Percentiles rank a stretch among this genome's conserved stretches.
phyloP scores from a whole-genome alignment of 495 filamentous ascomycete species.

The Podospora pseudopauciseta region DNA sequence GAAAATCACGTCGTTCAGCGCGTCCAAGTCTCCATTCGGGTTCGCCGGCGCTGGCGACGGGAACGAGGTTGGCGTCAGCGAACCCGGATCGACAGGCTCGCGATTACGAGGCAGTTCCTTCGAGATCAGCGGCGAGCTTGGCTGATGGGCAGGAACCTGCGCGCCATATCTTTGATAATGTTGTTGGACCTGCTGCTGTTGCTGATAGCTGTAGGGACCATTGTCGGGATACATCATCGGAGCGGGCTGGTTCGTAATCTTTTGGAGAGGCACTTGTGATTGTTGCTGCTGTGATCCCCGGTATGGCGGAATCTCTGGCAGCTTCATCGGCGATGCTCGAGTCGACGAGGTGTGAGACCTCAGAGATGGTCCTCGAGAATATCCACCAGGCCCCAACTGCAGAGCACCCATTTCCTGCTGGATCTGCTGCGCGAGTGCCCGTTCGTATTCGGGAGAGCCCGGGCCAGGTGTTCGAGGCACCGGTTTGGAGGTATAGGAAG shows the following conservation, averaged over 20 bases:
- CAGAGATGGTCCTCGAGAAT: constrained; percentile 21
- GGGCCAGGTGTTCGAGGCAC: constrained; percentile 28
- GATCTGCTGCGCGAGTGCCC: constrained; percentile 56
- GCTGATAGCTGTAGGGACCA: constrained; percentile 10
- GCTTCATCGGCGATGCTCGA: constrained; percentile 31
- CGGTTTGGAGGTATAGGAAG: constrained; percentile 36
- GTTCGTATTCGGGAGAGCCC: constrained; percentile 56
- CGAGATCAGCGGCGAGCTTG: constrained; percentile 19
- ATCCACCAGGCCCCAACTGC: constrained; percentile 31
- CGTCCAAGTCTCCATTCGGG: constrained; percentile 51
- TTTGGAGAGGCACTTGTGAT: constrained; percentile 30
- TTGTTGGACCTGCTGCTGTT: constrained; percentile 32
- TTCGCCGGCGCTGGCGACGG: constrained; percentile 45
- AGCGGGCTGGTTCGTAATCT: constrained; percentile 20
- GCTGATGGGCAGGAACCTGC: constrained; percentile 1
- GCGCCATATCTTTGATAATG: constrained; percentile 9
- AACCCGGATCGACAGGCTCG: constrained; percentile 13
- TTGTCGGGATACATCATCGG: constrained; percentile 20
- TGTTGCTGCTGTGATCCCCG: constrained; percentile 36
- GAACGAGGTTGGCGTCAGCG: constrained; percentile 27
- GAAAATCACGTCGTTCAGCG: constrained; percentile 78
- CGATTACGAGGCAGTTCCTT: constrained; percentile 25
- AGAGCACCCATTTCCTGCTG: constrained; percentile 57
- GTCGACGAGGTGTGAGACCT: constrained; percentile 22
- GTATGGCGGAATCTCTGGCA: constrained; percentile 55